phyloP scores from a whole-genome alignment of 352 stramenopile genomes.

The Phytophthora constricta region DNA sequence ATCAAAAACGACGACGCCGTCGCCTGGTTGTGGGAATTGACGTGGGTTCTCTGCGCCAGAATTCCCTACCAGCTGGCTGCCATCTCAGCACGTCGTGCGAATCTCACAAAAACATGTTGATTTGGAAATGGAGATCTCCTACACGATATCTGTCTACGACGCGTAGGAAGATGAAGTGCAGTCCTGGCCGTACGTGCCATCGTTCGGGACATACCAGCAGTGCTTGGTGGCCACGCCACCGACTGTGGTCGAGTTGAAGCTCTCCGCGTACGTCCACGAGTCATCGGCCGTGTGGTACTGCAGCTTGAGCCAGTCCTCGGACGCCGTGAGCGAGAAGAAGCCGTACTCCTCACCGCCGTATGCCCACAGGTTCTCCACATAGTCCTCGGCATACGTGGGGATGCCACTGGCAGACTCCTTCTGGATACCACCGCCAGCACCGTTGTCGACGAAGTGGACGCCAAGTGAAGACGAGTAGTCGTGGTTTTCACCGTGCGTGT shows the following conservation, averaged over 20 bases:
- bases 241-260: slow-evolving; percentile 46
- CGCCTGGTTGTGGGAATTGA: neutral
- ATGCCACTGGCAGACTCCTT: slow-evolving; percentile 75
- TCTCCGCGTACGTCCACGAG: slow-evolving; percentile 61
- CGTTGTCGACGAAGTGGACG: slow-evolving; percentile 83
- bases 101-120: slow-evolving; percentile 3
- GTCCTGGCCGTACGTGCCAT: slow-evolving; percentile 42
- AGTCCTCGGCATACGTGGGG: slow-evolving; percentile 51
- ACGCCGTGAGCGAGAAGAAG: slow-evolving; percentile 68
- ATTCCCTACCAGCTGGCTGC: neutral
- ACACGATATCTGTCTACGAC: slow-evolving; percentile 17
- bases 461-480: slow-evolving; percentile 60
- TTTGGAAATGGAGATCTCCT: neutral
- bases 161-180: slow-evolving; percentile 34
- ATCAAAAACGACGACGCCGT: neutral
- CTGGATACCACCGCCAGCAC: slow-evolving; percentile 74
- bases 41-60: neutral
- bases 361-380: slow-evolving; percentile 67
- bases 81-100: neutral
- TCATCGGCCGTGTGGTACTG: slow-evolving; percentile 71
- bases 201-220: slow-evolving; percentile 72
- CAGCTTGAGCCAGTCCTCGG: slow-evolving; percentile 68
- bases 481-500: slow-evolving; percentile 77
- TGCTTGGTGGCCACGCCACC: slow-evolving; percentile 63
- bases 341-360: slow-evolving; percentile 67